Conservation (phyloP, 179 eudicot genomes). For the Beta corolliflora region DNA sequence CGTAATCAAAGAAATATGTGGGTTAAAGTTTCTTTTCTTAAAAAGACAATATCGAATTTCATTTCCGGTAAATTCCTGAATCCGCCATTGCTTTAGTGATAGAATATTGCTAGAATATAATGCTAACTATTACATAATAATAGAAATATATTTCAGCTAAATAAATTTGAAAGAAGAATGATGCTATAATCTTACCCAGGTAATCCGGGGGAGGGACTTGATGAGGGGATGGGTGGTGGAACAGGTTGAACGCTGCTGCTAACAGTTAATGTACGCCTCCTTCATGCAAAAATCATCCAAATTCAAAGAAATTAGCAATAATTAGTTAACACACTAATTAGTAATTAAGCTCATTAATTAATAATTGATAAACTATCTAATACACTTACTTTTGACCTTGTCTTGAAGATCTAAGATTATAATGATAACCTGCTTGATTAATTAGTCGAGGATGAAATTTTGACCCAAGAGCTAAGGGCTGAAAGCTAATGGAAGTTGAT, state of each 20-base stretch:
- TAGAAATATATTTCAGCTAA: no score
- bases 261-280: neutral
- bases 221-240: slow-evolving; percentile 5
- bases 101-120: no score
- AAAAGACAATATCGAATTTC: no score
- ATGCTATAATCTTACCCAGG: neutral
- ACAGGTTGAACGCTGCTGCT: neutral
- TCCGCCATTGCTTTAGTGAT: no score
- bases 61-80: no score
- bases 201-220: neutral
- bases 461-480: neutral
- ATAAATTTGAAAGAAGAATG: neutral
- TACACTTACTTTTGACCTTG: neutral
- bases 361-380: neutral
- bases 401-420: neutral
- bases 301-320: neutral
- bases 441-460: neutral
- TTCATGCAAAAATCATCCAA: neutral
- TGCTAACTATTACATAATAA: no score
- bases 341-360: neutral
- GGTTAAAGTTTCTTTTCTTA: no score
- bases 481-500: neutral
- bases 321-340: neutral
- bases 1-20: no score
- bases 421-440: neutral